Conservation (phyloP, 257 asterid genomes). For the Jacaranda copaia region DNA sequence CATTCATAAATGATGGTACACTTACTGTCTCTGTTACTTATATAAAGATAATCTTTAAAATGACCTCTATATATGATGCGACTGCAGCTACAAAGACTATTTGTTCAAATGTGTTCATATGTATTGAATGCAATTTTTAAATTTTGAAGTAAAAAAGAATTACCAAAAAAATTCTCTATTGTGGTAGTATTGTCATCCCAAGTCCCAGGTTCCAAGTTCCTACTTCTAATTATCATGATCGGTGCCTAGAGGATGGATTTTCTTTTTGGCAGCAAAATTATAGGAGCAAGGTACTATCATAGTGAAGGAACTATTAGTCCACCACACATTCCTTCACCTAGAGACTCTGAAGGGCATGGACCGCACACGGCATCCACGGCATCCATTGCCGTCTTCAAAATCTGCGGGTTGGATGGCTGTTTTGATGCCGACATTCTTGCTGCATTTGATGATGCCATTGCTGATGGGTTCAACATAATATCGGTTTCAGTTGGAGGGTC, state of each 20-base stretch:
- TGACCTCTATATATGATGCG: too few species aligned
- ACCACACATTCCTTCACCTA: constrained; percentile 51
- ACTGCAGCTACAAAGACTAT: too few species aligned
- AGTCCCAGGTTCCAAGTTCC: too few species aligned
- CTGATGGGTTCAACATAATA: constrained; percentile 52
- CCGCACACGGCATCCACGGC: constrained; percentile 70
- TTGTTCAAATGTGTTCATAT: too few species aligned
- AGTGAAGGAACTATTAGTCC: constrained; percentile 38
- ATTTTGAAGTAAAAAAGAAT: too few species aligned
- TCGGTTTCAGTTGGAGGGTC: constrained; percentile 49
- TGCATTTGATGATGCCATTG: constrained; percentile 57
- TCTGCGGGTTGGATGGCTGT: constrained; percentile 65
- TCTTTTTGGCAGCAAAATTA: constrained; percentile 55
- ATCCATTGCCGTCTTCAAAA: constrained; percentile 60
- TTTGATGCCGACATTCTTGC: constrained; percentile 54
- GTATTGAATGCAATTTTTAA: too few species aligned
- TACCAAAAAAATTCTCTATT: too few species aligned
- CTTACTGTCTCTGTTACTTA: too few species aligned
- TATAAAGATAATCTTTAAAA: too few species aligned
- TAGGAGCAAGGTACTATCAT: constrained; percentile 66
- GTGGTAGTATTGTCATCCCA: too few species aligned
- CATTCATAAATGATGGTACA: too few species aligned
- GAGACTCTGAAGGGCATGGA: constrained; percentile 71
- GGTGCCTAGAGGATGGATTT: neutral
- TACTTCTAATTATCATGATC: too few species aligned